Conservation (phyloP, 2,329 filamentous ascomycete genomes). For the Chaetomium sp. region DNA sequence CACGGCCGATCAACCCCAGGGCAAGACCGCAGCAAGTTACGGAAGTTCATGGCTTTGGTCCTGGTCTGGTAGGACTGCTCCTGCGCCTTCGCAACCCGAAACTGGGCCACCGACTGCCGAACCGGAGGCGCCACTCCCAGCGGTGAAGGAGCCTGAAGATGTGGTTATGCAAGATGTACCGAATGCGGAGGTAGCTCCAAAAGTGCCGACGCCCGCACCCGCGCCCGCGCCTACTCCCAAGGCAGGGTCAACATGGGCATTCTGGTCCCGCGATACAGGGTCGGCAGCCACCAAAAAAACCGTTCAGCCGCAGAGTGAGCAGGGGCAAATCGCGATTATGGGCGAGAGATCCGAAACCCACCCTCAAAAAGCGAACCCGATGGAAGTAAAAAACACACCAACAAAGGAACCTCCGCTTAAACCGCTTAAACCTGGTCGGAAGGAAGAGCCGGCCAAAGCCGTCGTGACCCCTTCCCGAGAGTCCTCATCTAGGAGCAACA, state of each 20-base stretch:
- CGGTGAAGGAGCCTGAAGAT: slow-evolving; percentile 43
- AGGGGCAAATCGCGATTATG: slow-evolving; percentile 59
- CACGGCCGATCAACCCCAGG: slow-evolving; percentile 23
- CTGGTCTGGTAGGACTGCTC: slow-evolving; percentile 37
- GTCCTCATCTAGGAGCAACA: slow-evolving; percentile 37
- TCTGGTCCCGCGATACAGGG: slow-evolving; percentile 68
- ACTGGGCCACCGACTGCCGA: slow-evolving; percentile 21
- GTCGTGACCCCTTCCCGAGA: slow-evolving; percentile 28
- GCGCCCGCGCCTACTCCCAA: slow-evolving; percentile 47
- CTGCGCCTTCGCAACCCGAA: slow-evolving; percentile 20
- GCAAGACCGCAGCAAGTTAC: slow-evolving; percentile 20
- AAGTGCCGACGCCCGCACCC: slow-evolving; percentile 40
- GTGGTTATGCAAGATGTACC: slow-evolving; percentile 49
- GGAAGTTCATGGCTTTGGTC: slow-evolving; percentile 43
- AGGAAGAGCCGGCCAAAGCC: slow-evolving; percentile 38
- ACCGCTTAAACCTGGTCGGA: slow-evolving; percentile 37
- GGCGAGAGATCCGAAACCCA: slow-evolving; percentile 60
- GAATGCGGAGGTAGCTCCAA: slow-evolving; percentile 34
- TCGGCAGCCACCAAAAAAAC: slow-evolving; percentile 41
- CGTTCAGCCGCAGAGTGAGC: slow-evolving; percentile 31
- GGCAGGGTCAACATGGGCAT: slow-evolving; percentile 73
- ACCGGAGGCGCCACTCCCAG: slow-evolving; percentile 22
- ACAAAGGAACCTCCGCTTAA: slow-evolving; percentile 41
- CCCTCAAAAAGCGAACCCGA: slow-evolving; percentile 50
- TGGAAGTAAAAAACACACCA: slow-evolving; percentile 45